Evolutionary conservation across 768 basidiomycete species (phyloP), one percentile per base, ranked within the genome.

Genomic region (Mycena amicta): DNA sequence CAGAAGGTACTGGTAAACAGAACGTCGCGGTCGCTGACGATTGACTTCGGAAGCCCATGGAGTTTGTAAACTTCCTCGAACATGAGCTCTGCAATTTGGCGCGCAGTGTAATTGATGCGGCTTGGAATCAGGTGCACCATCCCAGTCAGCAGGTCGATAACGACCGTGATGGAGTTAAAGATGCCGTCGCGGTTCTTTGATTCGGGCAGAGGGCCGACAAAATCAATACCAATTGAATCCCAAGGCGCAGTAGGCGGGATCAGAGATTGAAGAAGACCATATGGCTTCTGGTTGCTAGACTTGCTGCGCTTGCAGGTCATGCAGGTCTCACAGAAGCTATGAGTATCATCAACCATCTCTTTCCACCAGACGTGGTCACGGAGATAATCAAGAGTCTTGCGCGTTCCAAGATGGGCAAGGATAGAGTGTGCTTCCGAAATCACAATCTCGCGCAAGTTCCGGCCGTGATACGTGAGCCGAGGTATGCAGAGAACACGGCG

Each of bases 1-100:
- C 61, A 66, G 45, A 75, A 74, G 0, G 6, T 27, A 4, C 62
- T 67, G 3, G 68, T 74, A 53, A 74, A 75, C 12, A 68, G 57
- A 2, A 63, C 23, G 41, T 71, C 72, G 4, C 69, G 54, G 50
- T 76, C 71, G 5, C 55, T 64, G 1, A 68, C 57, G 18, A 76
- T 71, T 0, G 28, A 25, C 4, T 56, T 45, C 0, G 70, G 75
- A 5, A 74, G 52, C 1, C 74, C 74, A 60, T 74, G 71, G 2
- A 59, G 56, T n/a, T 64, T 66, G 47, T 69, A 71, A 11, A 73
- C 61, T 3, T 53, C 8, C 12, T 65, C 57, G 53, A 67, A 70
- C 52, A 72, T 56, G 1, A 69, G 20, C 47, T 71, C 64, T 1
- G 71, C 70, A 1, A 74, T 59, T 4, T 73, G 68, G 6, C 53